Evolutionary conservation across 768 basidiomycete species (phyloP).

Genomic region (Collybia mongolica): DNA sequence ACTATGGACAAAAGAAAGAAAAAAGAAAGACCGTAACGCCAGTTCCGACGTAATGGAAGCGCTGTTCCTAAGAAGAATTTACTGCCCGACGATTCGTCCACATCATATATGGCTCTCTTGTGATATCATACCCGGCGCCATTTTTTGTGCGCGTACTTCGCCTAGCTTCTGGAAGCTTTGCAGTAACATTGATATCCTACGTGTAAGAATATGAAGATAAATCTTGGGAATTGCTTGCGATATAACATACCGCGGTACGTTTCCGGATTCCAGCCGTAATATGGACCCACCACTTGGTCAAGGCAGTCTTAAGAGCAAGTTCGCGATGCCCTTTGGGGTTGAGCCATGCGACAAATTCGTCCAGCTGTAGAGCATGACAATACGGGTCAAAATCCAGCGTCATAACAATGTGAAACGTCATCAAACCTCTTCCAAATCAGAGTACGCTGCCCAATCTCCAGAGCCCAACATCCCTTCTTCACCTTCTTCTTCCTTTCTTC

Average conservation of each 20-base stretch:
- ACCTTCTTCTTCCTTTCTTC: constrained; percentile 79
- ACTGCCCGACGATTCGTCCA: constrained; percentile 83
- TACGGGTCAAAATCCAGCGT: constrained; percentile 8
- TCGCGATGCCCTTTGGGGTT: constrained; percentile 92
- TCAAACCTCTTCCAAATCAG: constrained; percentile 83
- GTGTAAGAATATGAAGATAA: constrained; percentile 10
- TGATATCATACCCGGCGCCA: constrained; percentile 56
- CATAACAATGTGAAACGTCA: background rate
- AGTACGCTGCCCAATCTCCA: constrained; percentile 91
- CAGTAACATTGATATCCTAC: constrained; percentile 68
- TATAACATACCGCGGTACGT: constrained; percentile 63
- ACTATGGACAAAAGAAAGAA: constrained; percentile 7
- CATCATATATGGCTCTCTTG: constrained; percentile 82
- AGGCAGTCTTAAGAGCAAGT: constrained; percentile 67
- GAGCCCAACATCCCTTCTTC: constrained; percentile 67
- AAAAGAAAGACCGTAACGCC: constrained; percentile 1
- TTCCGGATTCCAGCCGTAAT: constrained; percentile 77
- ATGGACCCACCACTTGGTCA: constrained; percentile 85
- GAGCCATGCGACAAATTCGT: constrained; percentile 84
- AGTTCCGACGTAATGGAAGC: background rate
- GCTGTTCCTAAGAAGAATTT: constrained; percentile 30
- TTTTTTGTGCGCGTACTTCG: constrained; percentile 73
- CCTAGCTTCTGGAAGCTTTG: constrained; percentile 76
- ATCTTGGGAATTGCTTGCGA: background rate
- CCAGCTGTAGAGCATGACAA: constrained; percentile 50